Evolutionary conservation across 2,329 filamentous ascomycete genomes (phyloP).

Genomic region (Grosmannia clavigera): DNA sequence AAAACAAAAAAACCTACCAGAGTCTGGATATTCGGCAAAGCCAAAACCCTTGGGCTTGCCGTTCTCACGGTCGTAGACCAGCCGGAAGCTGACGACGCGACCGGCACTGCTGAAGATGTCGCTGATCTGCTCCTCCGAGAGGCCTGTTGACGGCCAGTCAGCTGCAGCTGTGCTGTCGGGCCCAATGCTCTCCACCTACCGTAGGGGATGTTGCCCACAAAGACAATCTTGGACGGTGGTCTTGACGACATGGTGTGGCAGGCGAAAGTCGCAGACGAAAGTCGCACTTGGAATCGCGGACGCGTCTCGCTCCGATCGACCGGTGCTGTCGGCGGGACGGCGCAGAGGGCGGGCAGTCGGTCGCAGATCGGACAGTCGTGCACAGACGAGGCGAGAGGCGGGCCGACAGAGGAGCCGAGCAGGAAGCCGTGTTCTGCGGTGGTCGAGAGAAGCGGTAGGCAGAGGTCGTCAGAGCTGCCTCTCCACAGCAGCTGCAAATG

Average conservation of each 20-base stretch:
- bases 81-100: constrained; percentile 79
- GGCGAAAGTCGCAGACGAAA: no score
- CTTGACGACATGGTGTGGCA: constrained; percentile 31
- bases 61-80: constrained; percentile 93
- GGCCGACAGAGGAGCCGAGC: no score
- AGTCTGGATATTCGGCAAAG: constrained; percentile 89
- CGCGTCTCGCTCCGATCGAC: no score
- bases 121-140: constrained; percentile 91
- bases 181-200: constrained; percentile 29
- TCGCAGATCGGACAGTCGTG: neutral
- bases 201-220: constrained; percentile 79
- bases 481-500: no score
- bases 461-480: no score
- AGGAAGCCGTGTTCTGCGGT: no score
- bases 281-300: no score
- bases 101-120: constrained; percentile 87
- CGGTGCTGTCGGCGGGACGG: no score
- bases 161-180: neutral
- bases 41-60: constrained; percentile 93
- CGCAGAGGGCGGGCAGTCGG: constrained; percentile 37
- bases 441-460: no score
- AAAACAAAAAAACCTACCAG: constrained; percentile 41
- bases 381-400: no score
- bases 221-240: constrained; percentile 66
- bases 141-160: constrained; percentile 38